Evolutionary conservation across 805 yeast genomes (phyloP).

Genomic region (Candida yuanshanica): DNA sequence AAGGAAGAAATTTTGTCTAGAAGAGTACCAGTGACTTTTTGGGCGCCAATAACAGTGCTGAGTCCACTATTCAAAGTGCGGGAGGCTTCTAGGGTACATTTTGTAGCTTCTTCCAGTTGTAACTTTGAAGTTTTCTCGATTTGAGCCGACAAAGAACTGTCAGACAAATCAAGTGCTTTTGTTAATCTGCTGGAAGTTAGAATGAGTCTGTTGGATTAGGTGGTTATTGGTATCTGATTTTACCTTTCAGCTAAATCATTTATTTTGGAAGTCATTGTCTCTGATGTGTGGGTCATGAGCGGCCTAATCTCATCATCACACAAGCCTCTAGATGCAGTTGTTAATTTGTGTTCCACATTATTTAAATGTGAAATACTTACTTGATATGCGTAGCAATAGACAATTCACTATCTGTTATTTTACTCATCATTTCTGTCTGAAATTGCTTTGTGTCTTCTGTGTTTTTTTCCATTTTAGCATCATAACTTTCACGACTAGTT

Average conservation of each 20-base stretch:
- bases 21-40: no score
- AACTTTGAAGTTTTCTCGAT: no score
- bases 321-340: neutral
- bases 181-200: constrained; percentile 10
- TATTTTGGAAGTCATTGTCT: no score
- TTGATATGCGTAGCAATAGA: neutral
- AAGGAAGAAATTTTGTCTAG: no score
- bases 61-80: no score
- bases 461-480: constrained; percentile 5
- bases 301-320: neutral
- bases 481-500: constrained; percentile 16
- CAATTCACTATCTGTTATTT: constrained; percentile 3
- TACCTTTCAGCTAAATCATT: constrained; percentile 4
- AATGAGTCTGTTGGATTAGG: constrained; percentile 13
- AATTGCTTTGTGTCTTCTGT: neutral
- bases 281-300: no score
- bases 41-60: no score
- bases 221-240: constrained; percentile 14
- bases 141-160: constrained; percentile 12
- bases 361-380: no score
- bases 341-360: neutral
- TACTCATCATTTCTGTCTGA: constrained; percentile 2
- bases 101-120: no score
- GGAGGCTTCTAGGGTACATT: no score
- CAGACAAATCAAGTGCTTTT: constrained; percentile 25